Percentiles rank a stretch among this genome's conserved stretches.
Evolutionary conservation across 495 filamentous ascomycete genomes (phyloP).

Genomic region (Penicillium herquei): DNA sequence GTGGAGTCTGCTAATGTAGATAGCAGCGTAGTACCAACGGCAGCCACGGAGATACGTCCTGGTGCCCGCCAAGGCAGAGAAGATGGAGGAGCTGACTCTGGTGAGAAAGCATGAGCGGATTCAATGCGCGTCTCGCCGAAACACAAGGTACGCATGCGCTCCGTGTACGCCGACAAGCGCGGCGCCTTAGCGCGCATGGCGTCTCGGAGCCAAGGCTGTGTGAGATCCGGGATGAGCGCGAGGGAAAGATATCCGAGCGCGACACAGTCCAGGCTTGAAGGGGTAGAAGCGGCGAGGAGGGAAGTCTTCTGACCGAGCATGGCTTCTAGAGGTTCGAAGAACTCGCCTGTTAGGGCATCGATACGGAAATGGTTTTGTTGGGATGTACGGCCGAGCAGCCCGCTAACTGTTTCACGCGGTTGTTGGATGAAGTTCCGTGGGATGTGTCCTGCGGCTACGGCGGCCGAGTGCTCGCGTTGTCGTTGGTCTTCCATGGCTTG

Average conservation of each 20-base stretch:
- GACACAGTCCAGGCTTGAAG: slow-evolving; percentile 73
- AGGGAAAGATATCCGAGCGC: slow-evolving; percentile 74
- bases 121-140: slow-evolving; percentile 36
- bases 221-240: slow-evolving; percentile 66
- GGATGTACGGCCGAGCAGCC: slow-evolving; percentile 37
- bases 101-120: slow-evolving; percentile 27
- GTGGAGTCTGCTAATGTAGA: slow-evolving; percentile 40
- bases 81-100: slow-evolving; percentile 12
- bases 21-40: slow-evolving; percentile 38
- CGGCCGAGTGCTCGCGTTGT: slow-evolving; percentile 42
- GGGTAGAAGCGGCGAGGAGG: slow-evolving; percentile 46
- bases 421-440: slow-evolving; percentile 41
- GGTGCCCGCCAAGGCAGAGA: slow-evolving; percentile 39
- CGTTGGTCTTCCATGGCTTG: slow-evolving; percentile 48
- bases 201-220: slow-evolving; percentile 68
- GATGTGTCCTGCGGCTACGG: slow-evolving; percentile 40
- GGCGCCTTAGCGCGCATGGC: slow-evolving; percentile 57
- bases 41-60: slow-evolving; percentile 30
- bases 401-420: slow-evolving; percentile 42
- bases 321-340: slow-evolving; percentile 66
- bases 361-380: slow-evolving; percentile 61
- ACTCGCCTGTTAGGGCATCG: slow-evolving; percentile 62
- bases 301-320: slow-evolving; percentile 58
- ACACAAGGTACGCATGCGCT: slow-evolving; percentile 39
- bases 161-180: slow-evolving; percentile 52